phyloP scores from a whole-genome alignment of 441 rosid genomes.

The Adansonia gregorii region DNA sequence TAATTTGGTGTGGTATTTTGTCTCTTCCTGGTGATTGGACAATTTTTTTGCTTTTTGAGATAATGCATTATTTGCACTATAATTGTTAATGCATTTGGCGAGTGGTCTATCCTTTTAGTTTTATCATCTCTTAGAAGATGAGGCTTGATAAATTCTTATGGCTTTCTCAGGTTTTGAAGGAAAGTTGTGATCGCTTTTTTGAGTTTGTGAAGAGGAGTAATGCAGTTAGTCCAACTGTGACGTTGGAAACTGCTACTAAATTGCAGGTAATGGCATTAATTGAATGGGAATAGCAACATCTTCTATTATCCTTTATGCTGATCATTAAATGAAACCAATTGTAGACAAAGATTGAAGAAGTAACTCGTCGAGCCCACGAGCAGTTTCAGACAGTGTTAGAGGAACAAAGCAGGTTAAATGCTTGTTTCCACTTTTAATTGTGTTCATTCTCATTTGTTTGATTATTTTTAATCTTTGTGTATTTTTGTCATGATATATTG shows the following conservation, averaged over 20 bases:
- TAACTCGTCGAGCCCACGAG: slow-evolving; percentile 98
- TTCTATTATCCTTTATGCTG: slow-evolving; percentile 18
- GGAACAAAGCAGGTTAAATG: slow-evolving; percentile 87
- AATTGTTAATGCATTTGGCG: too few species aligned
- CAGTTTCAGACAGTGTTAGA: slow-evolving; percentile 94
- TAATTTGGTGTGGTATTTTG: too few species aligned
- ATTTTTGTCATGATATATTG: slow-evolving; percentile 1
- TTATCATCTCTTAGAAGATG: neutral
- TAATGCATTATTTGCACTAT: too few species aligned
- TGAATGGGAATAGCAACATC: neutral
- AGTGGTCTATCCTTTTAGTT: neutral
- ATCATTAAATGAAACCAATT: slow-evolving; percentile 30
- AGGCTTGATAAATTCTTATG: slow-evolving; percentile 28
- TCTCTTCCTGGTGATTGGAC: too few species aligned
- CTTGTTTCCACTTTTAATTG: slow-evolving; percentile 18
- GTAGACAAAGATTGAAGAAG: slow-evolving; percentile 93
- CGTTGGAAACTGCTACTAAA: slow-evolving; percentile 93
- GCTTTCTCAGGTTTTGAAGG: slow-evolving; percentile 72
- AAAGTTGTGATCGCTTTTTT: slow-evolving; percentile 84
- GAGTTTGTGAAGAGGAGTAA: slow-evolving; percentile 96
- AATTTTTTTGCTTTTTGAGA: too few species aligned
- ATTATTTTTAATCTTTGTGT: neutral
- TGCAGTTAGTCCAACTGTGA: slow-evolving; percentile 94
- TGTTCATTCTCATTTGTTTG: slow-evolving; percentile 5
- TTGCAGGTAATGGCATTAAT: slow-evolving; percentile 78